These are phyloP conservation scores for Globisporangium splendens DNA, from an alignment of 352 stramenopile species.

Conservation along the genomic window DNA sequence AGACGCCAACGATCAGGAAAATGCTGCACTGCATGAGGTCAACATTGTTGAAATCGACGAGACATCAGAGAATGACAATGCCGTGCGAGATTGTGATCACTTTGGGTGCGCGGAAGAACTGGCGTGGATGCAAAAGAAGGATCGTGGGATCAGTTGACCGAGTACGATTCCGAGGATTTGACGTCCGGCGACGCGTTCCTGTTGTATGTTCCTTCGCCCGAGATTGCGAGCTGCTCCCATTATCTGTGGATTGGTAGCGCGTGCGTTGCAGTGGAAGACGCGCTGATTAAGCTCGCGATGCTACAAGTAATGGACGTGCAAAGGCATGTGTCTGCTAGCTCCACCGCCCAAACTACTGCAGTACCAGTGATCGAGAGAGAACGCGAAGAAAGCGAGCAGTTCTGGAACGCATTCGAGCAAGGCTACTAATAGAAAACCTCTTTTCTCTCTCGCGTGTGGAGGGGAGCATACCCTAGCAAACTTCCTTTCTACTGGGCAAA, in stretches of 20 bases:
- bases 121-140: conserved; percentile 17
- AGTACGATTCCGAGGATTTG: conserved; percentile 65
- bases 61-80: not conserved
- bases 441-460: too few species aligned
- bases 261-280: conserved; percentile 9
- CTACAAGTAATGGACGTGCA: conserved; percentile 2
- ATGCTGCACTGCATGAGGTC: not conserved
- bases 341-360: not conserved
- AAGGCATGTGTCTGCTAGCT: too few species aligned
- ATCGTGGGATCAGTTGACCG: conserved; percentile 47
- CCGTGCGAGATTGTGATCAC: conserved; percentile 10
- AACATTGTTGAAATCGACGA: conserved; percentile 6
- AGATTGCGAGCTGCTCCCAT: not conserved
- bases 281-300: conserved; percentile 18
- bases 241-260: conserved; percentile 44
- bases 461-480: too few species aligned
- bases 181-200: conserved; percentile 29
- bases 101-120: conserved; percentile 43
- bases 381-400: conserved; percentile 42
- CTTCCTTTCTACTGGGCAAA: too few species aligned
- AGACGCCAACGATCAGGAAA: too few species aligned
- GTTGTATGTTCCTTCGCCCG: conserved; percentile 13
- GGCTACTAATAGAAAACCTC: conserved; percentile 34
- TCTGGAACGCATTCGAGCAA: conserved; percentile 56
- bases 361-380: conserved; percentile 19